These are phyloP conservation scores for Ceratobasidium sp. DNA, from an alignment of 1,284 basidiomycete genomes.

Conservation along the genomic window DNA sequence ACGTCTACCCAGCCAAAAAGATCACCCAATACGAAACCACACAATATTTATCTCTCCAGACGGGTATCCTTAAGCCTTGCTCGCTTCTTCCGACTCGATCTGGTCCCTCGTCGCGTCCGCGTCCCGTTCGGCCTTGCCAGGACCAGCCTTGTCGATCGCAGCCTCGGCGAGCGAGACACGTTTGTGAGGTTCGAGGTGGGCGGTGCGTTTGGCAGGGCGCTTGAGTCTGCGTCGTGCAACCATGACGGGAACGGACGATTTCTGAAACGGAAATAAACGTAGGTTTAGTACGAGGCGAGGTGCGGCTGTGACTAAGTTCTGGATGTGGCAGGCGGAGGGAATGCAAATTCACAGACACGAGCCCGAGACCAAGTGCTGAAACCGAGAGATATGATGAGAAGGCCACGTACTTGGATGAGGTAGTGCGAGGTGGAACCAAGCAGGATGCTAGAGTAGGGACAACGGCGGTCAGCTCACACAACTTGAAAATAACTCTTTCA, in stretches of 20 bases:
- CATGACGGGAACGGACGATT: conserved; percentile 93
- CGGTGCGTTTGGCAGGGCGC: conserved; percentile 73
- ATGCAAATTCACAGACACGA: neutral
- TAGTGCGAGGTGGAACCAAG: conserved; percentile 98
- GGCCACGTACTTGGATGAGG: conserved; percentile 77
- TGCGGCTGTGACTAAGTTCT: conserved; percentile 22
- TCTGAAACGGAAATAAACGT: conserved; percentile 59
- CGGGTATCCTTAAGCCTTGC: neutral
- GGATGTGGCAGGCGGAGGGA: neutral
- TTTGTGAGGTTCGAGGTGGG: conserved; percentile 73
- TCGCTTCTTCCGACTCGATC: conserved; percentile 70
- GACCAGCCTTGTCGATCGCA: conserved; percentile 80
- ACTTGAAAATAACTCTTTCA: conserved; percentile 8
- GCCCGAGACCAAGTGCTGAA: neutral
- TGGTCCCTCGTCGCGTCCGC: conserved; percentile 78
- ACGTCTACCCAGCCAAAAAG: neutral
- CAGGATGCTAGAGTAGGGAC: conserved; percentile 73
- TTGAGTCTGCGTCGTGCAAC: conserved; percentile 86
- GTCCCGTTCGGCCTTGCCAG: conserved; percentile 74
- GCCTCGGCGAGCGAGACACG: conserved; percentile 90
- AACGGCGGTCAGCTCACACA: neutral
- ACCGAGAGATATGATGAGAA: neutral
- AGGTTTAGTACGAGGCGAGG: conserved; percentile 7
- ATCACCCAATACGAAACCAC: neutral
- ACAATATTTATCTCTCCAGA: neutral